A percentile compares a stretch with the other conserved stretches of the same genome.
Conservation (phyloP, 371 early-diverging fungal species). For the Polyrhizophydium stewartii region DNA sequence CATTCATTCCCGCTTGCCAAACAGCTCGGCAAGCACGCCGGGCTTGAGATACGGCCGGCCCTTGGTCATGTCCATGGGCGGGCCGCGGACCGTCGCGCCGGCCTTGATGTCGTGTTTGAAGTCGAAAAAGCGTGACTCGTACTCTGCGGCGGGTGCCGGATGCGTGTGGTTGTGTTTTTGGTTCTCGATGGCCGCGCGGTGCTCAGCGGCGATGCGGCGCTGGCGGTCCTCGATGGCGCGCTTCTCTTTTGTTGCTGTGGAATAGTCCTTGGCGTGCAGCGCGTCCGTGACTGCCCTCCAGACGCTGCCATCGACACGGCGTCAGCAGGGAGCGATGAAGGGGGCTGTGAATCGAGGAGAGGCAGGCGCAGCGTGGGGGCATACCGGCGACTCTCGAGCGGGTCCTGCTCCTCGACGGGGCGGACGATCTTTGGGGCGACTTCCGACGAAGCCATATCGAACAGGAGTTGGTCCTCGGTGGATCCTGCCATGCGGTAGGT, state of each 20-base stretch:
- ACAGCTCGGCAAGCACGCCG: no score
- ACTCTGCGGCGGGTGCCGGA: conserved; percentile 17
- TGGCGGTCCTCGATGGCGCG: conserved; percentile 78
- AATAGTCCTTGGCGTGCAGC: conserved; percentile 62
- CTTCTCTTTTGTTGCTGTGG: conserved; percentile 76
- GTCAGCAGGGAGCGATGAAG: no score
- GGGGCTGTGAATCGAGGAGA: no score
- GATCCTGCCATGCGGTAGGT: conserved; percentile 2
- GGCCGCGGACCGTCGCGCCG: conserved; percentile 3
- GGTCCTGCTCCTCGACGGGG: conserved; percentile 51
- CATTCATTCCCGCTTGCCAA: no score
- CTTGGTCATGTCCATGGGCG: conserved; percentile 12
- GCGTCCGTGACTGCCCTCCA: conserved; percentile 81
- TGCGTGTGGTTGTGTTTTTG: no score
- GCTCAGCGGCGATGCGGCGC: conserved; percentile 55
- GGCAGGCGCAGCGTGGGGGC: no score
- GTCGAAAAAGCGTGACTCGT: conserved; percentile 29
- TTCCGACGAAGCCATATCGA: conserved; percentile 47
- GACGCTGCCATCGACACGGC: no score
- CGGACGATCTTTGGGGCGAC: conserved; percentile 44
- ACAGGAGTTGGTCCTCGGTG: conserved; percentile 25
- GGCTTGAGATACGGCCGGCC: conserved; percentile 16
- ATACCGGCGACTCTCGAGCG: conserved; percentile 49
- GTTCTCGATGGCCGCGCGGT: conserved; percentile 46
- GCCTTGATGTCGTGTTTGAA: conserved; percentile 8